phyloP scores from a whole-genome alignment of 1,284 basidiomycete species.

The Gymnopus androsaceus region DNA sequence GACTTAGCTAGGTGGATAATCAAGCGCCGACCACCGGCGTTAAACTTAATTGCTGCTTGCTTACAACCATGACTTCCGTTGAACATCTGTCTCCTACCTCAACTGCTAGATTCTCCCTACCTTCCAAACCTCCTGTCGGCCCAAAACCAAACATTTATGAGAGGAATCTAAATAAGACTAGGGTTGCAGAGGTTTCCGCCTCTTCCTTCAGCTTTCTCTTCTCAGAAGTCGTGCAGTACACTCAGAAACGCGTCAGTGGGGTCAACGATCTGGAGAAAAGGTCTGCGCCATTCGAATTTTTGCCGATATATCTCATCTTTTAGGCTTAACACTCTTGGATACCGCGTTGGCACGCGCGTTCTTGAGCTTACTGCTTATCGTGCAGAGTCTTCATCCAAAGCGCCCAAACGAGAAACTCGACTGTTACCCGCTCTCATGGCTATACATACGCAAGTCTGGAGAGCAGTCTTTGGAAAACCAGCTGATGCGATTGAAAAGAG shows the following conservation, averaged over 20 bases:
- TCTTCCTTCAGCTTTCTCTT: conserved; percentile 88
- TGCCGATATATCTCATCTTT: conserved; percentile 18
- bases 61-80: not conserved
- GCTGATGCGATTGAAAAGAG: conserved; percentile 96
- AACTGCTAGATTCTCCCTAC: conserved; percentile 69
- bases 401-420: conserved; percentile 85
- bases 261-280: conserved; percentile 92
- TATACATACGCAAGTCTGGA: conserved; percentile 93
- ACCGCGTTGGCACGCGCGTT: conserved; percentile 83
- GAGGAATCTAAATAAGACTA: conserved; percentile 81
- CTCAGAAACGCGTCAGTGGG: conserved; percentile 91
- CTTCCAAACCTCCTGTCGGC: conserved; percentile 42
- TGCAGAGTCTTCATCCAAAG: conserved; percentile 68
- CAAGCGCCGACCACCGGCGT: no score
- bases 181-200: conserved; percentile 77
- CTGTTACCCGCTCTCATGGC: conserved; percentile 88
- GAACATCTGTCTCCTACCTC: conserved; percentile 25
- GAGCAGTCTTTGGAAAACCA: conserved; percentile 88
- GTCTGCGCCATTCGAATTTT: conserved; percentile 35
- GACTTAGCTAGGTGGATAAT: no score
- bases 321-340: conserved; percentile 88
- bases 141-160: conserved; percentile 79
- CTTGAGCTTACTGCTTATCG: conserved; percentile 80
- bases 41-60: no score
- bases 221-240: conserved; percentile 91